These are phyloP conservation scores for Ephemerocybe angulata DNA, from an alignment of 768 basidiomycete species.

Conservation along the genomic window DNA sequence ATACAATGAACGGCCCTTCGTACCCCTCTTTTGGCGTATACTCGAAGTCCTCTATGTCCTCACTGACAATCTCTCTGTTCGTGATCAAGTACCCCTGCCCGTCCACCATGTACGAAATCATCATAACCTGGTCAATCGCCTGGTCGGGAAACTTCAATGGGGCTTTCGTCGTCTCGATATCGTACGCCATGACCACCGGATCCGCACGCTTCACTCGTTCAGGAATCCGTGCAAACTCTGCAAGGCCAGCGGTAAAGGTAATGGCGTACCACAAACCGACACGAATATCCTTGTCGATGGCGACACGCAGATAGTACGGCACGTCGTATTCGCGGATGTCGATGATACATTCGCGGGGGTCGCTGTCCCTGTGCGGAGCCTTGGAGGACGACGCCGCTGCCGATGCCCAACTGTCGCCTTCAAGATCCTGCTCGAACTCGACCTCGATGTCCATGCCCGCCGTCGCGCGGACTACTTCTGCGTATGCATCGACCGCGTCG, in stretches of 20 bases:
- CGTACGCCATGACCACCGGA: constrained; percentile 97
- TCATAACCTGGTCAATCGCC: constrained; percentile 97
- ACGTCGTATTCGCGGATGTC: constrained; percentile 97
- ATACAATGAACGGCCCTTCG: constrained; percentile 92
- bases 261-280: constrained; percentile 98
- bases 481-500: constrained; percentile 94
- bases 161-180: constrained; percentile 99
- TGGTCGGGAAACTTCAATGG: constrained; percentile 99
- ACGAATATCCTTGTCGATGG: constrained; percentile 96
- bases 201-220: constrained; percentile 97
- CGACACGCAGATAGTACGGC: constrained; percentile 96
- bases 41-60: constrained; percentile 98
- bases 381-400: constrained; percentile 6
- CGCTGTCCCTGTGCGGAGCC: constrained; percentile 50
- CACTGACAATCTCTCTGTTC: constrained; percentile 94
- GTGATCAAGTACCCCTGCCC: constrained; percentile 97
- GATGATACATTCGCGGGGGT: constrained; percentile 89
- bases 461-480: constrained; percentile 87
- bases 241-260: constrained; percentile 77
- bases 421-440: constrained; percentile 45
- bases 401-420: neutral
- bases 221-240: constrained; percentile 61
- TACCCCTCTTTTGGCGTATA: constrained; percentile 98
- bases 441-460: constrained; percentile 63
- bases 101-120: constrained; percentile 99